Conservation (phyloP, 192 early-diverging fungal genomes). For the Thamnidium elegans region DNA sequence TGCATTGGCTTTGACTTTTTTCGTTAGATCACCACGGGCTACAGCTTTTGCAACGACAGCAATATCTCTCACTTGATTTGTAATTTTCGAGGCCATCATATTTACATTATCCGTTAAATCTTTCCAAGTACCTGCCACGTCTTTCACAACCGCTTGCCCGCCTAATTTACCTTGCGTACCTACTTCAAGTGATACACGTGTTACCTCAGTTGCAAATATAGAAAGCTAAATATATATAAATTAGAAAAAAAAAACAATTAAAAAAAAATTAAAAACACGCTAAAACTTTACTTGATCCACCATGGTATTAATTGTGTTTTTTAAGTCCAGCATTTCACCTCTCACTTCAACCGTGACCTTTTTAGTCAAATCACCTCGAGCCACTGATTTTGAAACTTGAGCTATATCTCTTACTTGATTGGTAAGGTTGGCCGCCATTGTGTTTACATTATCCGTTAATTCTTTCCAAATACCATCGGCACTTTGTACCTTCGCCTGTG, state of each 20-base stretch:
- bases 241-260: background rate
- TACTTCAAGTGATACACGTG: conserved; percentile 54
- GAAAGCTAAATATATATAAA: conserved; percentile 17
- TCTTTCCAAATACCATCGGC: conserved; percentile 52
- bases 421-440: conserved; percentile 55
- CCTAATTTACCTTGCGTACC: conserved; percentile 58
- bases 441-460: conserved; percentile 53
- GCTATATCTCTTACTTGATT: conserved; percentile 65
- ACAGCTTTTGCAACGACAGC: conserved; percentile 56
- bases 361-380: conserved; percentile 54
- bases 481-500: conserved; percentile 47
- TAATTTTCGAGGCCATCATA: conserved; percentile 57
- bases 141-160: conserved; percentile 54
- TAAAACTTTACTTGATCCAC: conserved; percentile 46
- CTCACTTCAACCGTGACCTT: conserved; percentile 60
- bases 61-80: conserved; percentile 58
- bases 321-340: conserved; percentile 56
- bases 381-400: conserved; percentile 61
- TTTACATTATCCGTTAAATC: conserved; percentile 61
- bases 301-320: conserved; percentile 60
- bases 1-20: conserved; percentile 53
- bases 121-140: conserved; percentile 54
- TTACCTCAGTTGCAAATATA: conserved; percentile 57
- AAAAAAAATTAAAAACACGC: background rate
- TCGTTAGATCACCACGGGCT: conserved; percentile 51